A percentile compares a stretch with the other conserved stretches of the same genome.
Evolutionary conservation across 371 early-diverging fungal species (phyloP).

Genomic region (Circinella minor): DNA sequence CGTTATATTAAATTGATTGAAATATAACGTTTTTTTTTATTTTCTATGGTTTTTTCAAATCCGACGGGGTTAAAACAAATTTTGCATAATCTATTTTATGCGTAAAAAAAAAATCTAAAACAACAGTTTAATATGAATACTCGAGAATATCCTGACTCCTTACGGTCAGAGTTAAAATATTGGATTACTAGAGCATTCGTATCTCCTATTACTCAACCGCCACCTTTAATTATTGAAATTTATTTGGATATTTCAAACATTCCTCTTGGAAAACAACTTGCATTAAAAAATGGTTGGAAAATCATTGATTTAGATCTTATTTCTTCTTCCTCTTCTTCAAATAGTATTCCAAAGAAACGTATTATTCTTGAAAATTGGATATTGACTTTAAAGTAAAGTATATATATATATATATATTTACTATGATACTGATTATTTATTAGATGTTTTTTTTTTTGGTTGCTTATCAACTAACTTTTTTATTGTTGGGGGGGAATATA

Average conservation of each 20-base stretch:
- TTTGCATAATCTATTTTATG: background rate
- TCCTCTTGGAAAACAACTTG: conserved; percentile 24
- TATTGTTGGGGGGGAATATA: background rate
- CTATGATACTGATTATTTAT: background rate
- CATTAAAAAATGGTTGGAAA: background rate
- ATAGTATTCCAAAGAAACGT: conserved; percentile 16
- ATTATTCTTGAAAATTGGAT: conserved; percentile 85
- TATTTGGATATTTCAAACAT: conserved; percentile 71
- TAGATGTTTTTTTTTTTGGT: background rate
- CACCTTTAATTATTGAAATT: conserved; percentile 75
- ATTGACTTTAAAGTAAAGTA: conserved; percentile 68
- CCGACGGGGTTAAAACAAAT: background rate
- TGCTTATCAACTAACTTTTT: background rate
- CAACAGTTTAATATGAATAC: conserved; percentile 79
- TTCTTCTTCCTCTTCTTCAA: too few species aligned
- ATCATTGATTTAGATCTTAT: background rate
- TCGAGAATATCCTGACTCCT: conserved; percentile 67
- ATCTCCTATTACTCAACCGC: conserved; percentile 48
- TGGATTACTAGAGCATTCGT: conserved; percentile 53
- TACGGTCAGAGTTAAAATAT: conserved; percentile 64
- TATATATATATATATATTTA: background rate
- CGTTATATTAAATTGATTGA: too few species aligned
- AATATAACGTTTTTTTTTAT: too few species aligned
- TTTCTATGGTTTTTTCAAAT: too few species aligned
- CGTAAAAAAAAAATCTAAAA: background rate